Evolutionary conservation across 2,329 filamentous ascomycete species (phyloP).

Genomic region (Trichoderma pleuroti): DNA sequence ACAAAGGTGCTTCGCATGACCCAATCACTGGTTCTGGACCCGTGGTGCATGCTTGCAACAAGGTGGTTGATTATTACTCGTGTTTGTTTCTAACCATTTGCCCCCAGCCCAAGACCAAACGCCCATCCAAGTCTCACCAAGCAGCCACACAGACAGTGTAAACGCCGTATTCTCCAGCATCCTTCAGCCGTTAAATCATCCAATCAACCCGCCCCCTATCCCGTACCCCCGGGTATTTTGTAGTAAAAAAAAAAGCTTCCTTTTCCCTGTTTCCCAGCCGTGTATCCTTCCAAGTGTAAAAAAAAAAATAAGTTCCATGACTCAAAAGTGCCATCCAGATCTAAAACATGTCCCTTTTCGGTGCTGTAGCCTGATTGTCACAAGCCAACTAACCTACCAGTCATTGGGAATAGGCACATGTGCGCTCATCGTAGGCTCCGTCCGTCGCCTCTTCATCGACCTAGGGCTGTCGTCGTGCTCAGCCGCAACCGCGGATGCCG

Average conservation of each 20-base stretch:
- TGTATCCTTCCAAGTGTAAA: neutral
- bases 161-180: slow-evolving; percentile 7
- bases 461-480: slow-evolving; percentile 36
- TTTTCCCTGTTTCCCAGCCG: neutral
- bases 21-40: neutral
- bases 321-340: neutral
- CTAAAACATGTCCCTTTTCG: neutral
- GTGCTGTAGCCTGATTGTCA: neutral
- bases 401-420: slow-evolving; percentile 34
- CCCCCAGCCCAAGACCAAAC: neutral
- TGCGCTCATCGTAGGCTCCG: slow-evolving; percentile 26
- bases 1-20: neutral
- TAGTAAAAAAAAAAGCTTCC: neutral
- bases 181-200: neutral
- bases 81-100: slow-evolving; percentile 3
- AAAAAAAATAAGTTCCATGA: neutral
- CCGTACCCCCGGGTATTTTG: neutral
- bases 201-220: neutral
- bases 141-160: neutral
- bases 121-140: neutral
- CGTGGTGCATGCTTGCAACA: neutral
- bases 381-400: slow-evolving; percentile 28
- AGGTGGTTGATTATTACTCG: slow-evolving; percentile 12
- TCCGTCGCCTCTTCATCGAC: slow-evolving; percentile 37
- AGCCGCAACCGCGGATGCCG: slow-evolving; percentile 24